Evolutionary conservation across 2,329 filamentous ascomycete species (phyloP), one percentile per base, ranked within the genome.

Genomic region (Neoascochyta sp.): DNA sequence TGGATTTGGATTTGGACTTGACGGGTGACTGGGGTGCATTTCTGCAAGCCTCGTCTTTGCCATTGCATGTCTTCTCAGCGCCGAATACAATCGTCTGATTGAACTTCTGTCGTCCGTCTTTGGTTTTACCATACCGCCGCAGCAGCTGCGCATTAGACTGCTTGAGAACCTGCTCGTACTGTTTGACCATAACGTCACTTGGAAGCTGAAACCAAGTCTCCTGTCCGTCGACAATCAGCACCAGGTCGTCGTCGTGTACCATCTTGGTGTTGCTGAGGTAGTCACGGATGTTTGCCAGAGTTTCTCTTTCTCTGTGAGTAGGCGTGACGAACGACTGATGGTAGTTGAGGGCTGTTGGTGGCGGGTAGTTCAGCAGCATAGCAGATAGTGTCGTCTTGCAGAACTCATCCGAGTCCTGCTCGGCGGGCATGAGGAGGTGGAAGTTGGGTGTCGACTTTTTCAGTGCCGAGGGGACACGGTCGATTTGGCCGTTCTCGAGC

Each of bases 201-300:
- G 79, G 78, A 3, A 84, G 64, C 53, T 85, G 81, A 36, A 83
- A 76, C 63, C 78, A 77, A 1, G 78, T 68, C 36, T 83, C 77
- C 52, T 76, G 72, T 1, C 74, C 78, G 51, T 84, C 80, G 5
- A 80, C 68, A 25, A 83, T 67, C 34, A 83, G 60, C 6, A 82
- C 70, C 16, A 86, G 58, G 51, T 85, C 81, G 12, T 76, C 66
- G 34, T 79, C 68, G 14, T 67, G 62, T 11, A 75, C 65, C n/a
- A 67, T 52, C 19, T 66, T 67, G 16, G 60, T 63, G 27, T 67
- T 63, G 9, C 65, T 62, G 16, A 79, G 57, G 34, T 73, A 76
- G 7, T 67, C 57, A 32, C 69, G 55, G 16, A 72, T 65, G 3
- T 64, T 65, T 6, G 60, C 56, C 10, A 76, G 54, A 32, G 65